Percentiles rank a stretch among this genome's conserved stretches.
Evolutionary conservation across 106 monocot genomes (phyloP).

Genomic region (Triglochin maritima): DNA sequence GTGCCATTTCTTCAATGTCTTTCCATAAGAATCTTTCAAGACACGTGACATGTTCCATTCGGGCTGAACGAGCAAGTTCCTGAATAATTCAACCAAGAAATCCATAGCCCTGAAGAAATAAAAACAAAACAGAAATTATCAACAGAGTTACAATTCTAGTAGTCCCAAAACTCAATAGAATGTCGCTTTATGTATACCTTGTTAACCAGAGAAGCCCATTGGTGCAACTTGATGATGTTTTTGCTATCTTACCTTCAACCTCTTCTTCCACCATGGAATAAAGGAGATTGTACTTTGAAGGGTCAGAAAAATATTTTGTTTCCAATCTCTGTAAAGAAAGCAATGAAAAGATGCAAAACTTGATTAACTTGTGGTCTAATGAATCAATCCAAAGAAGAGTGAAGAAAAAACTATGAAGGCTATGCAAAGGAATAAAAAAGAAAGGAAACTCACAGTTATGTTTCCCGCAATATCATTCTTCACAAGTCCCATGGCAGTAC

Average conservation of each 20-base stretch:
- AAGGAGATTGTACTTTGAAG: slow-evolving; percentile 56
- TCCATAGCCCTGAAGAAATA: slow-evolving; percentile 62
- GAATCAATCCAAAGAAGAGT: neutral
- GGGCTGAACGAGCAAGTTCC: slow-evolving; percentile 58
- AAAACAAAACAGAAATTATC: neutral
- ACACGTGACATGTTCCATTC: slow-evolving; percentile 85
- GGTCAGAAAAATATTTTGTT: slow-evolving; percentile 50
- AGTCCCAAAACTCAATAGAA: neutral
- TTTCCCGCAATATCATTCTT: slow-evolving; percentile 91
- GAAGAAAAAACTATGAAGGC: neutral
- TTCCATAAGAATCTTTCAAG: slow-evolving; percentile 64
- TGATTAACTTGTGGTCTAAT: neutral
- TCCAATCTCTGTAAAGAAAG: slow-evolving; percentile 57
- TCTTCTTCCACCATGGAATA: slow-evolving; percentile 71
- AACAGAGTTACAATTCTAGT: neutral
- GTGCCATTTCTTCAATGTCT: slow-evolving; percentile 82
- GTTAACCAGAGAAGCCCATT: slow-evolving; percentile 73
- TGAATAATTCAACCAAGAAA: slow-evolving; percentile 76
- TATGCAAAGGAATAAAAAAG: neutral
- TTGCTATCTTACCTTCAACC: slow-evolving; percentile 59
- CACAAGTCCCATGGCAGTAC: slow-evolving; percentile 76
- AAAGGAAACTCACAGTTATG: slow-evolving; percentile 41
- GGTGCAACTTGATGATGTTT: slow-evolving; percentile 69
- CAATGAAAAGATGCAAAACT: neutral
- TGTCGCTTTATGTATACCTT: slow-evolving; percentile 16